A percentile compares a stretch with the other conserved stretches of the same genome.
These are phyloP conservation scores for Scalesia atractyloides DNA, from an alignment of 129 eudicot species.

Conservation along the genomic window DNA sequence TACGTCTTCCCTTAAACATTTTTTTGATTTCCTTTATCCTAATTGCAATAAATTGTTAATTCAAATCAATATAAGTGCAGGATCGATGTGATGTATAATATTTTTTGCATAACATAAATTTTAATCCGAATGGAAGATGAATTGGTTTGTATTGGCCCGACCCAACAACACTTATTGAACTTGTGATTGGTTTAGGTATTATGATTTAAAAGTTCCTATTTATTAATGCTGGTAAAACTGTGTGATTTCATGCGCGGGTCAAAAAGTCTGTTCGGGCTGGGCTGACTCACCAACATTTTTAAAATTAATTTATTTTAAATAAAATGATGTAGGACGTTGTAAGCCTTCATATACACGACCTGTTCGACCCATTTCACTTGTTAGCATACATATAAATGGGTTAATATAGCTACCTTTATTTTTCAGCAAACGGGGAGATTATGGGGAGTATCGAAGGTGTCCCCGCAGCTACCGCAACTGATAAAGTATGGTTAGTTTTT, in stretches of 20 bases:
- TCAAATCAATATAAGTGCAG: neutral
- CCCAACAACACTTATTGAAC: neutral
- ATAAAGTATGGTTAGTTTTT: constrained; percentile 55
- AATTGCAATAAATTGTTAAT: constrained; percentile 9
- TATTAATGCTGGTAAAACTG: neutral
- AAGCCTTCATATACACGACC: neutral
- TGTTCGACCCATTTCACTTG: neutral
- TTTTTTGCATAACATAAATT: neutral
- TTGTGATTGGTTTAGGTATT: neutral
- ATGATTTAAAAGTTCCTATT: neutral
- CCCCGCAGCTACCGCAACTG: constrained; percentile 30
- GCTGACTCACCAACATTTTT: neutral
- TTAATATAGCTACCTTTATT: neutral
- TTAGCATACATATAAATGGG: constrained; percentile 7
- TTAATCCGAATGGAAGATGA: neutral
- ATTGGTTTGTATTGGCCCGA: neutral
- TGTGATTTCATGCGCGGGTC: neutral
- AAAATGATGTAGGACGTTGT: neutral
- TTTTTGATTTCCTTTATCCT: neutral
- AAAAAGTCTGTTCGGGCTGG: neutral
- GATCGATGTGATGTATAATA: neutral
- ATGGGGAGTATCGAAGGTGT: constrained; percentile 63
- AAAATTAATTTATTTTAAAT: neutral
- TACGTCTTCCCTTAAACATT: constrained; percentile 16
- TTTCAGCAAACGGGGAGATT: constrained; percentile 53